These are phyloP conservation scores for Cucurbita moschata DNA, from an alignment of 306 rosid genomes.

Conservation along the genomic window DNA sequence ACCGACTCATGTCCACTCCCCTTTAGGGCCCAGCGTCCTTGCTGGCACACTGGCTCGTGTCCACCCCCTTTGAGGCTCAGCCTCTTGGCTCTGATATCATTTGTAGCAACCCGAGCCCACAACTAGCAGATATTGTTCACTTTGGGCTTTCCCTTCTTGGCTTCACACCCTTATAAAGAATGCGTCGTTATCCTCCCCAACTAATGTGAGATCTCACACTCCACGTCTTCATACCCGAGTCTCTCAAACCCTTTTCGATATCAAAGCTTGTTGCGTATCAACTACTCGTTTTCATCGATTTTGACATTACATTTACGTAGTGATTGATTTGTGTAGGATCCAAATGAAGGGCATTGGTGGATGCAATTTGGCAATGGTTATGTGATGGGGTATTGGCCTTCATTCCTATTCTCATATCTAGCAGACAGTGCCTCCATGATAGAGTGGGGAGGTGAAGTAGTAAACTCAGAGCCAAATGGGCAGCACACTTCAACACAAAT, in stretches of 20 bases:
- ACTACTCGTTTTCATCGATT: neutral
- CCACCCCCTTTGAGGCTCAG: no score
- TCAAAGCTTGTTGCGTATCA: neutral
- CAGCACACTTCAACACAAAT: conserved; percentile 87
- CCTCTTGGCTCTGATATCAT: no score
- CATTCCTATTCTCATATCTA: conserved; percentile 81
- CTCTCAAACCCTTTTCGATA: neutral
- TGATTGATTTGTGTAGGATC: conserved; percentile 40
- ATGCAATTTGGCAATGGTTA: conserved; percentile 85
- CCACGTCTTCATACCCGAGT: neutral
- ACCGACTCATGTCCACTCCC: no score
- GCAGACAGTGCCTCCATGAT: conserved; percentile 96
- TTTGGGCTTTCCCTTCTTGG: no score
- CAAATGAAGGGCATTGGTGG: conserved; percentile 99
- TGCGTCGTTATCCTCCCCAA: no score
- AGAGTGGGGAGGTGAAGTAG: conserved; percentile 99
- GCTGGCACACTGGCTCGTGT: no score
- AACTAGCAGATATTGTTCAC: no score
- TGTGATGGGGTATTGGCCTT: conserved; percentile 94
- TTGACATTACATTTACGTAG: neutral
- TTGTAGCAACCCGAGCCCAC: no score
- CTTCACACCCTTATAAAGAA: no score
- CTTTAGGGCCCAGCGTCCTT: no score
- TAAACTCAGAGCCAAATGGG: conserved; percentile 66
- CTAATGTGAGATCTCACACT: no score